A percentile compares a stretch with the other conserved stretches of the same genome.
Evolutionary conservation across 2,329 filamentous ascomycete species (phyloP).

Genomic region (Fusarium sp.): DNA sequence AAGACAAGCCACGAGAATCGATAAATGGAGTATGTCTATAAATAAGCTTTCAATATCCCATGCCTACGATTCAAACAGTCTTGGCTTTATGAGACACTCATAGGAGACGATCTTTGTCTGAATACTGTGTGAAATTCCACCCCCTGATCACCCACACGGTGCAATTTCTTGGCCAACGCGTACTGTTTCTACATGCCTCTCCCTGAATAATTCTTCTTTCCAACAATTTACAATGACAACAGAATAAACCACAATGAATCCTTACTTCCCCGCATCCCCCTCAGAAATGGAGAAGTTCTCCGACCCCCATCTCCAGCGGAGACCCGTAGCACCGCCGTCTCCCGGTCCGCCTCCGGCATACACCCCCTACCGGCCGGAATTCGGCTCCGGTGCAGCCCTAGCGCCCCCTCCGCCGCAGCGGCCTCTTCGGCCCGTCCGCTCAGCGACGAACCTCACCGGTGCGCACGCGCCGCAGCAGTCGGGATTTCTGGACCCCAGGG

Average conservation of each 20-base stretch:
- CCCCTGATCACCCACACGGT: slow-evolving; percentile 37
- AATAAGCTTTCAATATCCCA: slow-evolving; percentile 12
- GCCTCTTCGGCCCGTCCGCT: slow-evolving; percentile 45
- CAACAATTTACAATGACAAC: background rate
- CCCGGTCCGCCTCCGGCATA: slow-evolving; percentile 24
- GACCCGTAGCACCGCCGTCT: slow-evolving; percentile 26
- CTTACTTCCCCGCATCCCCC: slow-evolving; percentile 7
- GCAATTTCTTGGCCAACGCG: slow-evolving; percentile 43
- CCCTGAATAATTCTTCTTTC: background rate
- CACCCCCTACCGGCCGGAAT: slow-evolving; percentile 16
- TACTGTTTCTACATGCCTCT: slow-evolving; percentile 2
- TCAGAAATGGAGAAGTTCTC: slow-evolving; percentile 27
- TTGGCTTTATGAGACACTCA: background rate
- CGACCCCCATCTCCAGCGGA: slow-evolving; percentile 26
- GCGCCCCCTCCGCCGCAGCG: slow-evolving; percentile 40
- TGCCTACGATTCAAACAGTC: background rate
- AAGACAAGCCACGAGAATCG: slow-evolving; percentile 1
- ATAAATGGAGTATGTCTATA: slow-evolving; percentile 8
- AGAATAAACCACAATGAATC: slow-evolving; percentile 1
- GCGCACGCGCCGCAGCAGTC: slow-evolving; percentile 42
- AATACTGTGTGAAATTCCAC: slow-evolving; percentile 28
- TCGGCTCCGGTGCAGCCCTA: slow-evolving; percentile 7
- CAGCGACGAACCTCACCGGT: slow-evolving; percentile 44
- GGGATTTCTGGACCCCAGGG: slow-evolving; percentile 36
- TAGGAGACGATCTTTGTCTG: slow-evolving; percentile 9